Base-by-base conservation (phyloP, 495 filamentous ascomycete species). In the Endocarpon pusillum region DNA sequence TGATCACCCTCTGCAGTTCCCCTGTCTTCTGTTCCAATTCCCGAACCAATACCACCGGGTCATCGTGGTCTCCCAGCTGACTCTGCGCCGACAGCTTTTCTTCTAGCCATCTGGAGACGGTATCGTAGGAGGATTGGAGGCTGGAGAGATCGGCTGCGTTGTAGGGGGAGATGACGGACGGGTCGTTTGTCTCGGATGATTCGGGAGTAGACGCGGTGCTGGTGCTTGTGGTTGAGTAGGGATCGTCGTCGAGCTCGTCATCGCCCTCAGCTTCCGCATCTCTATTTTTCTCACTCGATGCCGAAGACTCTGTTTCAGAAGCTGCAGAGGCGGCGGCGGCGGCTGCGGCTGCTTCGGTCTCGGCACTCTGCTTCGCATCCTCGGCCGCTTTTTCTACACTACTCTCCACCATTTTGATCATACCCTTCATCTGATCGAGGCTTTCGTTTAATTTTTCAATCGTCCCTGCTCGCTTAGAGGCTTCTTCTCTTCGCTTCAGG, bases 401-500 rank as follows among this genome's bases (percentile, higher is more conserved):
- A 19, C 16, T 33, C 36, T 20, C 36, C n/a, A 17, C 25, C 16
- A 34, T 15, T 12, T 38, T 19, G 15, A 18, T 19, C 1, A 34
- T 9, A 3, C 21, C 29, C 69, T 69, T 42, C 58, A 53, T 20
- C 64, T 60, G 25, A n/a, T n/a, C n/a, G n/a, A 89, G 58, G 19
- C 72, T 62, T 3, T 72, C 66, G 44, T 75, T 61, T 18, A 87
- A 59, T 6, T 53, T 40, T 41, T 75, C 64, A 34, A 93, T 47
- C 15, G 74, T 57, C 19, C 68, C 72, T 5, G 80, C 80, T 12
- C 80, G 66, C 40, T 65, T 62, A 2, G 58, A 49, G n/a, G 64
- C 61, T 47, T 89, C 81, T 24, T 76, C 66, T 35, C 72, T 69
- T 21, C 81, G 64, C 51, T 64, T 66, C 37, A 78, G 58, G 17